Conservation (phyloP, 2,329 filamentous ascomycete species). For the Fusarium sp. region DNA sequence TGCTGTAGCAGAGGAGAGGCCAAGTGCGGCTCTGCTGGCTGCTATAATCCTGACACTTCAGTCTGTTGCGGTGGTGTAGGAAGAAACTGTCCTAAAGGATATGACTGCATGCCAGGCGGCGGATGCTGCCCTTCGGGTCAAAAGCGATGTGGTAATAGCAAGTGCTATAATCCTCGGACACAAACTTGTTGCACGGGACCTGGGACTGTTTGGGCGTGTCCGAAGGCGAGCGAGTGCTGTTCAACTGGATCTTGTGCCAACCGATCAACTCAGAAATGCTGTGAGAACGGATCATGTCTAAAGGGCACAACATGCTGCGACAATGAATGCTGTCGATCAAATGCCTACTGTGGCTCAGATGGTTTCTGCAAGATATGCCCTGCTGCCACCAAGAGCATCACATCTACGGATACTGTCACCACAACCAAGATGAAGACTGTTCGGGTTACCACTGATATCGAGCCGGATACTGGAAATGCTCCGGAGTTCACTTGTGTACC, state of each 20-base stretch:
- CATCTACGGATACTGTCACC: slow-evolving; percentile 1
- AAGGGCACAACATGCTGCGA: slow-evolving; percentile 15
- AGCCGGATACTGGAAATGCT: slow-evolving; percentile 17
- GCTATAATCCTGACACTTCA: not conserved
- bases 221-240: not conserved
- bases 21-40: not conserved
- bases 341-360: slow-evolving; percentile 7
- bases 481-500: slow-evolving; percentile 8
- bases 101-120: slow-evolving; percentile 15
- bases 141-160: slow-evolving; percentile 13
- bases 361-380: slow-evolving; percentile 17
- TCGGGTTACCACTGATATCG: slow-evolving; percentile 2
- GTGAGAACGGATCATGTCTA: not conserved
- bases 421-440: slow-evolving; percentile 13
- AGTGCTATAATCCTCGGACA: slow-evolving; percentile 14
- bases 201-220: slow-evolving; percentile 8
- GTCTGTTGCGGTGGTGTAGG: not conserved
- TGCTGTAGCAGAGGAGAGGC: not conserved
- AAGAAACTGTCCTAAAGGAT: not conserved
- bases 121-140: slow-evolving; percentile 10
- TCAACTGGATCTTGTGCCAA: not conserved
- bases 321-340: slow-evolving; percentile 1
- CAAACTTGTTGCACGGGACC: not conserved
- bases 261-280: not conserved
- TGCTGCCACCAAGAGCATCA: not conserved